Base-by-base conservation (phyloP, 140 eudicot genomes). In the Flaveria floridana region DNA sequence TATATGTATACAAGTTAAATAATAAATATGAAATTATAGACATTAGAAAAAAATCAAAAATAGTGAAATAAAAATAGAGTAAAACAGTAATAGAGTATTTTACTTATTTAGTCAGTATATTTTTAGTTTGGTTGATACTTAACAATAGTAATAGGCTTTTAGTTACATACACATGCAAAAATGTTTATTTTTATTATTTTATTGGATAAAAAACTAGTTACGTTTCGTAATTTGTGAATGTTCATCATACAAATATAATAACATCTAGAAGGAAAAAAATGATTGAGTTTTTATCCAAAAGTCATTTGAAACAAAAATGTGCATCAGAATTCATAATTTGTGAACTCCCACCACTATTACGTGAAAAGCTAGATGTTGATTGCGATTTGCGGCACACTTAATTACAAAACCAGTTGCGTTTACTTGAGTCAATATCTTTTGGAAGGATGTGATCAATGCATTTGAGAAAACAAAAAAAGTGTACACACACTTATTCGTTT, bases 351-450 rank as follows among this genome's bases (percentile, higher is more conserved):
- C 75, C 51, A 64, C 58, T 19, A 39, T 39, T 37, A 46, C 11
- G 28, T 61, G 62, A 52, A 72, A 19, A 47, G 46, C 16, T 47
- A 42, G 82, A 70, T 78, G 77, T 58, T 78, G 82, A 70, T 64
- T 77, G 72, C 72, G 64, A 37, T 7, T 64, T 77, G 72, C 72
- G 64, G 50, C 13, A 37, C n/a, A 30, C 50, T 20, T 61, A 62
- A 21, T 7, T 21, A 72, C 51, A 52, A 39, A 48, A 37, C 23
- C 7, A 13, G 41, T 14, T 39, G 82, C 78, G 83, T 79, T 79
- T 79, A 79, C 83, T 73, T 67, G 79, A 25, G 79, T 67, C 79
- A 66, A 73, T 53, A 28, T 20, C 20, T 44, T 37, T 74, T 68
- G 79, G 71, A 72, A 55, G 61, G 34, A 68, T 46, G 81, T 50